A percentile compares a stretch with the other conserved stretches of the same genome.
phyloP scores from a whole-genome alignment of 805 yeast genomes.

The Danielia reshetovae region DNA sequence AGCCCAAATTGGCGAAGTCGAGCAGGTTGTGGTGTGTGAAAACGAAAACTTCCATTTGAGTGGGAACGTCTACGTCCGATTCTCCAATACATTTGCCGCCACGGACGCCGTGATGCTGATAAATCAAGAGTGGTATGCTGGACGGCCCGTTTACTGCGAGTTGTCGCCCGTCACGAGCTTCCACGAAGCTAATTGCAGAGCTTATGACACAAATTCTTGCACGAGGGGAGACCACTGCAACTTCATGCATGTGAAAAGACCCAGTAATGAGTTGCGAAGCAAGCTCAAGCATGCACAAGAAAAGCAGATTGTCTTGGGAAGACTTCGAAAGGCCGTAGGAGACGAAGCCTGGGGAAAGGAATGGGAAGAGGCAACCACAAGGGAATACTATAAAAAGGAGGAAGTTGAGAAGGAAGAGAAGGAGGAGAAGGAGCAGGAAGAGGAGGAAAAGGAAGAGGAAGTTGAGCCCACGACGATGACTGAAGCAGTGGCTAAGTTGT shows the following conservation, averaged over 20 bases:
- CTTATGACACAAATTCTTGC: conserved; percentile 61
- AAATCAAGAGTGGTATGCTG: conserved; percentile 79
- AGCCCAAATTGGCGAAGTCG: conserved; percentile 47
- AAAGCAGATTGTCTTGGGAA: conserved; percentile 19
- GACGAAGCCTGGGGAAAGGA: conserved; percentile 14
- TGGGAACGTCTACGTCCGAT: conserved; percentile 81
- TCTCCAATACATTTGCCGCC: conserved; percentile 54
- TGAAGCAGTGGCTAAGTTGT: conserved; percentile 15
- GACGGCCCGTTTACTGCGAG: conserved; percentile 75
- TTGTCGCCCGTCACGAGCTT: conserved; percentile 70
- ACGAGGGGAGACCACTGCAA: conserved; percentile 82
- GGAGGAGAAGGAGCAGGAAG: not conserved
- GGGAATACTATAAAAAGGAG: conserved; percentile 5
- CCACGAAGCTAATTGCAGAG: conserved; percentile 71
- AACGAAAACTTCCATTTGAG: conserved; percentile 77
- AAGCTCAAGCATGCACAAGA: conserved; percentile 40
- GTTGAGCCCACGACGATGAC: conserved; percentile 5
- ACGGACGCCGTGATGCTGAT: conserved; percentile 54
- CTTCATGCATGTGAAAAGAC: conserved; percentile 73
- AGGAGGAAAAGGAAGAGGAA: not conserved
- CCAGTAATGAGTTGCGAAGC: conserved; percentile 40
- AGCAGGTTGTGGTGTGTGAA: conserved; percentile 70
- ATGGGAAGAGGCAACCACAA: conserved; percentile 14
- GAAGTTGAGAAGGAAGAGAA: not conserved
- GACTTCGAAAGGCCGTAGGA: conserved; percentile 11